phyloP scores from a whole-genome alignment of 2,329 filamentous ascomycete genomes.

The Neurospora crassa region DNA sequence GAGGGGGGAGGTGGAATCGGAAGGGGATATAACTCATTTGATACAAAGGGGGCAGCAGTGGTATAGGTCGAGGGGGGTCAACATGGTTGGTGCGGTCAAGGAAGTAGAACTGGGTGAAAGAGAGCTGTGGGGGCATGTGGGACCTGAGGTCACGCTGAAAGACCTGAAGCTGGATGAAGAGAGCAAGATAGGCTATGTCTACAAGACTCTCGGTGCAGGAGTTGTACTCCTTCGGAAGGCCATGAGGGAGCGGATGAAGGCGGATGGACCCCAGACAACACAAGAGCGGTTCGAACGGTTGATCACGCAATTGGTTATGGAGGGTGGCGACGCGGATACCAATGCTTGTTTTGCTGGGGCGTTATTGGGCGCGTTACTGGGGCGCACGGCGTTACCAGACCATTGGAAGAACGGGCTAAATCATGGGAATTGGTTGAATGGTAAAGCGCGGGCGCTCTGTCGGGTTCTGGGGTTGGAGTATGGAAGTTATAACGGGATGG shows the following conservation, averaged over 20 bases:
- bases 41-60: slow-evolving; percentile 31
- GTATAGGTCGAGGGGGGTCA: slow-evolving; percentile 19
- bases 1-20: slow-evolving; percentile 31
- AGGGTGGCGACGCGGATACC: slow-evolving; percentile 44
- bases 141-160: slow-evolving; percentile 23
- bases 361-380: slow-evolving; percentile 37
- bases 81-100: slow-evolving; percentile 20
- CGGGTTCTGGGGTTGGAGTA: slow-evolving; percentile 27
- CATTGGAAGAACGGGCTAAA: slow-evolving; percentile 40
- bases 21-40: slow-evolving; percentile 30
- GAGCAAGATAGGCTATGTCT: slow-evolving; percentile 41
- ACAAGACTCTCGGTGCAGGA: slow-evolving; percentile 41
- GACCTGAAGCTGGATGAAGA: slow-evolving; percentile 35
- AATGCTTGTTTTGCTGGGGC: slow-evolving; percentile 44
- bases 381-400: slow-evolving; percentile 34
- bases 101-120: slow-evolving; percentile 25
- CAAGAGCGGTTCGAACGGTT: slow-evolving; percentile 33
- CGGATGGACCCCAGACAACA: slow-evolving; percentile 9
- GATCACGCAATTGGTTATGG: slow-evolving; percentile 39
- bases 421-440: slow-evolving; percentile 34
- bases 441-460: slow-evolving; percentile 32
- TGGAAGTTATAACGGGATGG: slow-evolving; percentile 24
- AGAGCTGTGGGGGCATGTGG: slow-evolving; percentile 33
- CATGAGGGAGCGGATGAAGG: slow-evolving; percentile 25
- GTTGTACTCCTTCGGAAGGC: slow-evolving; percentile 34